Percentiles rank a stretch among this genome's conserved stretches.
These are phyloP conservation scores for Dioscorea alata DNA, from an alignment of 106 monocot genomes.

Conservation along the genomic window DNA sequence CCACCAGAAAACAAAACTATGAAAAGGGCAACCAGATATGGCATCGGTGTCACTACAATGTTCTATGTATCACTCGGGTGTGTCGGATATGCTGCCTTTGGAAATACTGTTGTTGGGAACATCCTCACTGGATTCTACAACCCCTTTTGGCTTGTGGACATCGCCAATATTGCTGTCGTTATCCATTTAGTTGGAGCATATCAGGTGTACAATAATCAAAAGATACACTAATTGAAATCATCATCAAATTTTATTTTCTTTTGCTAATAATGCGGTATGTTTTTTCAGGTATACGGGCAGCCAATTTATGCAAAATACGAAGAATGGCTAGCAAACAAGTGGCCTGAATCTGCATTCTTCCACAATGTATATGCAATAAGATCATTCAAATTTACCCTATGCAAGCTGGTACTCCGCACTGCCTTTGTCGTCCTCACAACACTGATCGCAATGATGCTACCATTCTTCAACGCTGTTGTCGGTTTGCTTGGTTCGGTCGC, in stretches of 20 bases:
- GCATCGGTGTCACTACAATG: conserved; percentile 40
- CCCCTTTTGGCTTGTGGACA: conserved; percentile 69
- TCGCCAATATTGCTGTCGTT: conserved; percentile 53
- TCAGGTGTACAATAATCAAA: conserved; percentile 30
- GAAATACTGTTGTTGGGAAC: conserved; percentile 54
- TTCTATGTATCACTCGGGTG: conserved; percentile 67
- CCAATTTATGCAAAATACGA: conserved; percentile 60
- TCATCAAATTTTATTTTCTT: too few species aligned
- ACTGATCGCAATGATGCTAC: conserved; percentile 51
- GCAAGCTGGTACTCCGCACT: conserved; percentile 47
- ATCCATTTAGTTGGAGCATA: conserved; percentile 65
- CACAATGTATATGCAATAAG: conserved; percentile 29
- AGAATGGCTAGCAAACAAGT: conserved; percentile 33
- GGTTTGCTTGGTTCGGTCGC: conserved; percentile 56
- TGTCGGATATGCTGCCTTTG: conserved; percentile 65
- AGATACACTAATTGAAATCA: too few species aligned
- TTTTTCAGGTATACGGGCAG: conserved; percentile 62
- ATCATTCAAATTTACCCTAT: conserved; percentile 34
- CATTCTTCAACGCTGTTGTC: conserved; percentile 75
- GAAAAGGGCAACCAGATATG: conserved; percentile 52
- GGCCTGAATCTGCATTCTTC: conserved; percentile 40
- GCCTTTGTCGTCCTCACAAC: conserved; percentile 50
- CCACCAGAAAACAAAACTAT: conserved; percentile 77
- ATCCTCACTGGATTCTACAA: conserved; percentile 58
- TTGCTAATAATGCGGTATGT: too few species aligned